Conservation (phyloP, 73 alveolate genomes). For the Tetrahymena thermophila region DNA sequence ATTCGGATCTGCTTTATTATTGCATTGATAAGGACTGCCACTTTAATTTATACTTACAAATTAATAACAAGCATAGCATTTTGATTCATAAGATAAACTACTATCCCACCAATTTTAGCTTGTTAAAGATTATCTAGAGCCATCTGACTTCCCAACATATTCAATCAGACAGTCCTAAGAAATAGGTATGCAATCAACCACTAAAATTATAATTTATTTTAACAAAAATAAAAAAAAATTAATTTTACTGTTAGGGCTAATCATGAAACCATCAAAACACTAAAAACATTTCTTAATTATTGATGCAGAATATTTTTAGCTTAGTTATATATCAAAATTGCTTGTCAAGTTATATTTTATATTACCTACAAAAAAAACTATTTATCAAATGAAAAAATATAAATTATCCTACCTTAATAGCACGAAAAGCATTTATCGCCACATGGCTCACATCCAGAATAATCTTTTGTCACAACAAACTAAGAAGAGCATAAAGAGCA, state of each 20-base stretch:
- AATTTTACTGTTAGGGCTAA: neutral
- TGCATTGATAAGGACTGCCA: neutral
- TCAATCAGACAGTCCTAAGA: neutral
- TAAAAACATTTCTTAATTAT: neutral
- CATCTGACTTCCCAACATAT: neutral
- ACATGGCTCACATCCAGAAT: neutral
- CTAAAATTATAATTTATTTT: neutral
- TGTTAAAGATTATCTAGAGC: neutral
- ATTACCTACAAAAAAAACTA: neutral
- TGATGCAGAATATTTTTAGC: neutral
- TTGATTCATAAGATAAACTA: neutral
- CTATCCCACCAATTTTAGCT: neutral
- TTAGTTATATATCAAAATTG: neutral
- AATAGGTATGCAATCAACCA: neutral
- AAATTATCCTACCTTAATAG: neutral
- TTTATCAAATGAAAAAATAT: neutral
- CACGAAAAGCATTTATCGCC: neutral
- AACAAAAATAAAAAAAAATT: neutral
- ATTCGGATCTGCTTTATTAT: neutral
- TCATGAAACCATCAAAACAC: neutral
- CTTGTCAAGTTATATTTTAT: neutral
- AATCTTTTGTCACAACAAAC: neutral
- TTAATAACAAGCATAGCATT: neutral
- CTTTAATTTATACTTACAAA: neutral
- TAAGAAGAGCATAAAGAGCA: neutral